Conservation (phyloP, 768 basidiomycete genomes). For the Pleurotus citrinopileatus region DNA sequence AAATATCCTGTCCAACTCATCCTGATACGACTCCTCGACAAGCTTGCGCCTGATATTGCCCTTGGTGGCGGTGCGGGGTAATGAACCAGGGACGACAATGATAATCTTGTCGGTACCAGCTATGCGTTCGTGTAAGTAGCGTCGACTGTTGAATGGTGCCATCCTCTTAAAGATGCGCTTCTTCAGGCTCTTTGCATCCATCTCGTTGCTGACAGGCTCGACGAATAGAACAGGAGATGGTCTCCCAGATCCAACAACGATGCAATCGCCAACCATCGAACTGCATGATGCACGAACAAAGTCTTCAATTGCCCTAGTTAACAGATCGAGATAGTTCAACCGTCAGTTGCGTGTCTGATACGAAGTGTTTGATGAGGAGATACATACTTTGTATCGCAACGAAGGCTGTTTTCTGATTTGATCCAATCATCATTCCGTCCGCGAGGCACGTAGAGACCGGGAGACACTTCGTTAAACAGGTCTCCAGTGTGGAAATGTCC, state of each 20-base stretch:
- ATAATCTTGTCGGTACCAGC: conserved; percentile 61
- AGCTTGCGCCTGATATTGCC: conserved; percentile 78
- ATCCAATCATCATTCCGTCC: conserved; percentile 75
- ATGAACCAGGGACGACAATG: conserved; percentile 57
- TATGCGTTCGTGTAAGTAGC: conserved; percentile 81
- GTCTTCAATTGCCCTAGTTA: conserved; percentile 67
- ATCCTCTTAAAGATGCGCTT: conserved; percentile 77
- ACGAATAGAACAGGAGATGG: conserved; percentile 77
- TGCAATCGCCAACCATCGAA: conserved; percentile 64
- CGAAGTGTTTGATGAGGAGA: not conserved
- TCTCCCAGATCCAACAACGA: conserved; percentile 74
- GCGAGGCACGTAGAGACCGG: conserved; percentile 51
- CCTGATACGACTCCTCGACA: conserved; percentile 66
- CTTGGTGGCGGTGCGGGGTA: conserved; percentile 79
- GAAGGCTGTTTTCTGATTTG: conserved; percentile 63
- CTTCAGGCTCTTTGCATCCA: conserved; percentile 57
- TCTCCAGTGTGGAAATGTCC: conserved; percentile 72
- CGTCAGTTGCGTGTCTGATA: not conserved
- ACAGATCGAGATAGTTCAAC: conserved; percentile 13
- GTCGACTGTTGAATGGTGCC: conserved; percentile 66
- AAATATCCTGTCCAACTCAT: conserved; percentile 59
- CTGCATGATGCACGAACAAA: conserved; percentile 68
- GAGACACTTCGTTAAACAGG: conserved; percentile 52
- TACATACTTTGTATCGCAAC: conserved; percentile 65
- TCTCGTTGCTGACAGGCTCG: conserved; percentile 49